Percentiles rank a stretch among this genome's conserved stretches.
phyloP scores from a whole-genome alignment of 2,329 filamentous ascomycete genomes.

The Tolypocladium pustulatum region DNA sequence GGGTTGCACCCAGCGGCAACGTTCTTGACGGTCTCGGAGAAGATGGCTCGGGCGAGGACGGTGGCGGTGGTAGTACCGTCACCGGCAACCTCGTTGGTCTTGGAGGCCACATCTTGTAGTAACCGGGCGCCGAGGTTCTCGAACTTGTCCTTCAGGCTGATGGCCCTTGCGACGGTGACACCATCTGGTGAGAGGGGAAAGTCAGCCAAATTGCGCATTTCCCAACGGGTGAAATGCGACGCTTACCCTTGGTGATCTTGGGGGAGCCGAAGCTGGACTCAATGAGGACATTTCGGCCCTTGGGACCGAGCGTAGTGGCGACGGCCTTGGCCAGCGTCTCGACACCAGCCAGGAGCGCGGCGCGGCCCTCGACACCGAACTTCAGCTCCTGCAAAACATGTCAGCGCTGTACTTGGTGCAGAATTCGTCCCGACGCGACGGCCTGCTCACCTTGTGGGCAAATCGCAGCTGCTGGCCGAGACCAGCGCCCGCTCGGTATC shows the following conservation, averaged over 20 bases:
- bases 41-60: constrained; percentile 93
- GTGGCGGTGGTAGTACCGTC: constrained; percentile 98
- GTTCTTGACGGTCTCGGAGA: constrained; percentile 99
- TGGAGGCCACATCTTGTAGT: constrained; percentile 94
- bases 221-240: not conserved
- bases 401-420: not conserved
- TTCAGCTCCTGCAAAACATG: constrained; percentile 66
- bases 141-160: constrained; percentile 95
- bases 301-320: constrained; percentile 90
- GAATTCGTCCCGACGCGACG: not conserved
- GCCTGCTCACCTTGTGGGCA: constrained; percentile 77
- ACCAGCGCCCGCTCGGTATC: constrained; percentile 53
- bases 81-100: constrained; percentile 98
- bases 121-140: constrained; percentile 97
- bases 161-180: constrained; percentile 82
- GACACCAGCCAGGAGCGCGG: constrained; percentile 81
- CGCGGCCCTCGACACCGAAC: constrained; percentile 92
- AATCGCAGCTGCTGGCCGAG: constrained; percentile 86
- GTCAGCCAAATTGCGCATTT: not conserved
- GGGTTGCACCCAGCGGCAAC: constrained; percentile 99
- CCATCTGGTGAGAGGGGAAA: constrained; percentile 45
- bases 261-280: constrained; percentile 97
- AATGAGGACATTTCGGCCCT: constrained; percentile 96
- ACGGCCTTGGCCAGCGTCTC: constrained; percentile 96
- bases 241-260: constrained; percentile 96